Percentiles rank a stretch among this genome's conserved stretches.
phyloP scores from a whole-genome alignment of 2,329 filamentous ascomycete genomes.

The Zalaria obscura region DNA sequence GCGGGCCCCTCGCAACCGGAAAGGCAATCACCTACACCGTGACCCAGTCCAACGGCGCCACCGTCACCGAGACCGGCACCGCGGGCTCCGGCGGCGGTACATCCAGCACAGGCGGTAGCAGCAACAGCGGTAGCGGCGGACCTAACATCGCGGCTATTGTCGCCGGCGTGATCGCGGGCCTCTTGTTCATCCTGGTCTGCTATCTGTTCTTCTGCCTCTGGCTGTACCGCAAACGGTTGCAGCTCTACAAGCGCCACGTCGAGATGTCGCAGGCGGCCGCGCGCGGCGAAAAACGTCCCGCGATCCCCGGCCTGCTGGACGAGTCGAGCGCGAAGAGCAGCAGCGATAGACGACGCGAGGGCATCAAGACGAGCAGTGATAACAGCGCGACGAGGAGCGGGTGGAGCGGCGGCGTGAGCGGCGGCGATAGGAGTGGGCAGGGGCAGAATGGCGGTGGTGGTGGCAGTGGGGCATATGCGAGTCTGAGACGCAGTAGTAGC shows the following conservation, averaged over 20 bases:
- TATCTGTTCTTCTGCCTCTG: conserved; percentile 61
- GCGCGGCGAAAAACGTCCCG: conserved; percentile 21
- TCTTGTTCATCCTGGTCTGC: conserved; percentile 44
- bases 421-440: neutral
- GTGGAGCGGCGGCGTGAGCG: too few species aligned
- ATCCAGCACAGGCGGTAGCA: conserved; percentile 32
- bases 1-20: conserved; percentile 57
- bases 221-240: conserved; percentile 58
- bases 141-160: conserved; percentile 41
- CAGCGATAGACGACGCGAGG: conserved; percentile 5
- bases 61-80: conserved; percentile 29
- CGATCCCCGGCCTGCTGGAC: conserved; percentile 15
- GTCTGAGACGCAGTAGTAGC: conserved; percentile 24
- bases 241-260: conserved; percentile 56
- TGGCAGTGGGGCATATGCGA: conserved; percentile 9
- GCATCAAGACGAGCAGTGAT: neutral
- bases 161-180: conserved; percentile 48
- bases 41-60: conserved; percentile 32
- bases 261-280: conserved; percentile 47
- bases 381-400: conserved; percentile 3
- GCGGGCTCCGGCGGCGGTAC: conserved; percentile 22
- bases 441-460: conserved; percentile 2
- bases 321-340: conserved; percentile 11
- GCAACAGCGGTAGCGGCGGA: conserved; percentile 18
- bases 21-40: conserved; percentile 56